Evolutionary conservation across 2,329 filamentous ascomycete species (phyloP), one percentile per base, ranked within the genome.

Genomic region (Colletotrichum sp.): DNA sequence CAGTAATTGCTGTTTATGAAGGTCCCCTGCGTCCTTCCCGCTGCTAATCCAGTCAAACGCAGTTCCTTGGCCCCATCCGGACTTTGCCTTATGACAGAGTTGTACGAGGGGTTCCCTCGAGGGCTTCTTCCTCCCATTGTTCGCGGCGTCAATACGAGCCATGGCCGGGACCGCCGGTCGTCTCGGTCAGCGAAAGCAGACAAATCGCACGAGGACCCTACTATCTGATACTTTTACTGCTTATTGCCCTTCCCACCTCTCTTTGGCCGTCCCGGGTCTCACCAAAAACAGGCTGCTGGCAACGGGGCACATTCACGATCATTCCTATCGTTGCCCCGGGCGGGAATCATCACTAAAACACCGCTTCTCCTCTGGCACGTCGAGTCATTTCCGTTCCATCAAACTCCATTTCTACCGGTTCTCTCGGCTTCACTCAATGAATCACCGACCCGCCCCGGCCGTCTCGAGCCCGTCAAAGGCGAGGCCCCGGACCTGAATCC

Each of bases 351-450:
- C 43, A 48, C 39, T 48, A 48, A 21, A 48, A 48, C 43, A 48
- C 43, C 43, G 43, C 43, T 48, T 0, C n/a, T 21, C 5, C 26
- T n/a, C 59, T 73, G 73, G 73, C 70, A 73, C 64, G 70, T 71
- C 73, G 70, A 68, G 70, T 75, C 64, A 75, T 73, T 67, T 75
- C 64, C 48, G 28, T 63, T 67, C 70, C 73, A 75, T 75, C 48
- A 68, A 55, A 67, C 43, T 75, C 70, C 73, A 73, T 75, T 65
- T 65, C 72, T 59, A 57, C 60, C 64, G 70, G 70, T 52, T 65
- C 43, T 21, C 28, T 67, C 73, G 70, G 69, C 64, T 48, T n/a
- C 32, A 15, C 30, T 66, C 26, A 28, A 28, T 64, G 60, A 39
- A 64, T 7, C 30, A n/a, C 60, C 18, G 21, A 32, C 59, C 24